These are phyloP conservation scores for Grosmannia huntii DNA, from an alignment of 2,329 filamentous ascomycete species.

Conservation along the genomic window DNA sequence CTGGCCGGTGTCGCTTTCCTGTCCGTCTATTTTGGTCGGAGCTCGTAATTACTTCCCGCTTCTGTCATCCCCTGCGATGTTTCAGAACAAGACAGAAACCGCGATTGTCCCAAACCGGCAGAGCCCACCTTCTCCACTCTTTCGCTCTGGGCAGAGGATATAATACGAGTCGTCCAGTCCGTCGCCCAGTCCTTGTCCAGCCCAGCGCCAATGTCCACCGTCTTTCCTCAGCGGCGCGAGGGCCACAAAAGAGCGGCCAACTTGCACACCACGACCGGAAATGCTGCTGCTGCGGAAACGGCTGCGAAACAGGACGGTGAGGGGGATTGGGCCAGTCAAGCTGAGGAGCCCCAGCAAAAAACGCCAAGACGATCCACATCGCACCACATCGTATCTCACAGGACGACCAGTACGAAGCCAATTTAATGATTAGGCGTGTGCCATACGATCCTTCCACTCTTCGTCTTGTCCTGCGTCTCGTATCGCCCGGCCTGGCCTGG, in stretches of 20 bases:
- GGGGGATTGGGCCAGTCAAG: neutral
- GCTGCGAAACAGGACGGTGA: too few species aligned
- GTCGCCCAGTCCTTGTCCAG: neutral
- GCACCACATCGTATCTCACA: neutral
- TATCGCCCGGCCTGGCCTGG: too few species aligned
- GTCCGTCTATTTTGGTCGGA: too few species aligned
- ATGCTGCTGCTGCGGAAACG: too few species aligned
- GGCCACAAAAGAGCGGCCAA: neutral
- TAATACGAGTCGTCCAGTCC: neutral
- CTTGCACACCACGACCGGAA: too few species aligned
- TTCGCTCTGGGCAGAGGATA: neutral
- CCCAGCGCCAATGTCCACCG: too few species aligned
- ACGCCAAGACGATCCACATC: neutral
- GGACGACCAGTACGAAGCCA: neutral
- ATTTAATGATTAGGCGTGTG: neutral
- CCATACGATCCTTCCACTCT: neutral
- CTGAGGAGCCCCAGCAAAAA: neutral
- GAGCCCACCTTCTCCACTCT: slow-evolving; percentile 6
- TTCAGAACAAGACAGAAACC: slow-evolving; percentile 10
- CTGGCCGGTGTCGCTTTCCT: neutral
- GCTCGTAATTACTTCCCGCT: too few species aligned
- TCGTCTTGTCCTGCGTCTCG: too few species aligned
- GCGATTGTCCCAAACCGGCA: slow-evolving; percentile 5
- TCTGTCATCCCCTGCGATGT: slow-evolving; percentile 8
- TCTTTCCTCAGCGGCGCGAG: neutral